Evolutionary conservation across 140 eudicot species (phyloP), one percentile per base, ranked within the genome.

Genomic region (Senecio squalidus): DNA sequence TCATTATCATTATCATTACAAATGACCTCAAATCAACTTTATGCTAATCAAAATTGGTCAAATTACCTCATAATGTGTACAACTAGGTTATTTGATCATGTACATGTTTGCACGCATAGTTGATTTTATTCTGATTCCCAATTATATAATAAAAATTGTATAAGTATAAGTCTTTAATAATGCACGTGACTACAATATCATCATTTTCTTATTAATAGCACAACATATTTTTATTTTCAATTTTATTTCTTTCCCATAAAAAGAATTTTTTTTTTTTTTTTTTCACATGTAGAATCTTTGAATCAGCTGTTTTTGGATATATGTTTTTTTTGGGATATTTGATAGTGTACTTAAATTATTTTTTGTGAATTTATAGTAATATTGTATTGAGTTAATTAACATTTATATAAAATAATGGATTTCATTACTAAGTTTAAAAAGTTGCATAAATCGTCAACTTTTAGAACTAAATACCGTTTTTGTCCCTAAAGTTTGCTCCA

Each of bases 141-240:
- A 59, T 39, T 67, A 45, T 38, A 25, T 22, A 55, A 9, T 56
- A 51, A 59, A 52, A 52, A n/a, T n/a, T n/a, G n/a, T n/a, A n/a
- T n/a, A n/a, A n/a, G n/a, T n/a, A n/a, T n/a, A n/a, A n/a, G n/a
- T n/a, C n/a, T n/a, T n/a, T n/a, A n/a, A n/a, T n/a, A n/a, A 47
- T 59, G 53, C 68, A 69, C 48, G 68, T 69, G 74, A 59, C 31
- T 23, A 38, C 55, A 47, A 13, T 33, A 46, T 27, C 14, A 58
- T 27, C 34, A 50, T 25, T 60, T 60, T 70, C 63, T 69, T 61
- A 49, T 50, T 38, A 28, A 50, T 50, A 20, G 47, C 38, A 50
- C 38, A 15, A 28, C 69, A 59, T 33, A 29, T 10, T 39, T 69
- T 60, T 17, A 14, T 23, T 69, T 51, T 60, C 47, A 43, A 69